Percentiles rank a stretch among this genome's conserved stretches.
Evolutionary conservation across 169 alveolate species (phyloP).

Genomic region (Perkinsus marinus): DNA sequence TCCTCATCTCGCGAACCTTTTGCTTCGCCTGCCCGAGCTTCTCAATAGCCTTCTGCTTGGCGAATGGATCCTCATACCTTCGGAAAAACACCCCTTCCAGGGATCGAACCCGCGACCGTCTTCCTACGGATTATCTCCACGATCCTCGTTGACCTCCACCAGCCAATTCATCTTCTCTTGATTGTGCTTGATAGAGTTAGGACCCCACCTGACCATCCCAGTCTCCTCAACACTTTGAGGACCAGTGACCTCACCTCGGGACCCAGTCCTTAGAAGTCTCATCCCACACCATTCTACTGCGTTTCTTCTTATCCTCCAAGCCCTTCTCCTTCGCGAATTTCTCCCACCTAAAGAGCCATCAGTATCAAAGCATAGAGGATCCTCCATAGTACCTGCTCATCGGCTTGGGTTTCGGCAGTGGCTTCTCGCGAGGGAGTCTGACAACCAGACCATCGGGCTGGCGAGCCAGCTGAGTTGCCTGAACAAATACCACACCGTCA

Average conservation of each 20-base stretch:
- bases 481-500: background rate
- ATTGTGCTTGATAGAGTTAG: background rate
- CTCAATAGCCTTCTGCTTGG: background rate
- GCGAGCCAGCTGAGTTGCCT: background rate
- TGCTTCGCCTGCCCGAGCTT: background rate
- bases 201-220: background rate
- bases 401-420: background rate
- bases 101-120: background rate
- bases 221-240: too few species aligned
- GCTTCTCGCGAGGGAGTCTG: background rate
- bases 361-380: background rate
- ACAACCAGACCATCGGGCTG: background rate
- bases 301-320: constrained; percentile 19
- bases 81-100: background rate
- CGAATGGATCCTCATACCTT: background rate
- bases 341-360: background rate
- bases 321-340: background rate
- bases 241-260: constrained; percentile 47
- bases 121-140: background rate
- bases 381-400: background rate
- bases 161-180: background rate
- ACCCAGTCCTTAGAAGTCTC: constrained; percentile 37
- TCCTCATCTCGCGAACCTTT: constrained; percentile 17
- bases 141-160: background rate
- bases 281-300: constrained; percentile 37